These are phyloP conservation scores for Hericium rajendrae DNA, from an alignment of 768 basidiomycete genomes.

Conservation along the genomic window DNA sequence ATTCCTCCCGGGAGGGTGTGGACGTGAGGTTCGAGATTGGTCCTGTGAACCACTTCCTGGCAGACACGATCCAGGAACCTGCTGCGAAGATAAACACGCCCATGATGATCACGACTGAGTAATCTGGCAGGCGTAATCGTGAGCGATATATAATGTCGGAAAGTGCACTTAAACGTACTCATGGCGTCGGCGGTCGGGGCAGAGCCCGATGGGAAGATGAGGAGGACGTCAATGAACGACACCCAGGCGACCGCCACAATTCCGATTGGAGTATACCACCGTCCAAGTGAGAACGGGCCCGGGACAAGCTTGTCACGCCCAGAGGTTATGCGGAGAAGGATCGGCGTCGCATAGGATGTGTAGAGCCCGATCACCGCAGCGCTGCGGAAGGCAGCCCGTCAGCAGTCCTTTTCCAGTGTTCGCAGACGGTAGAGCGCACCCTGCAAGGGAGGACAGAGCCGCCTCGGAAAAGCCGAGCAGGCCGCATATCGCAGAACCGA, in stretches of 20 bases:
- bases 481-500: constrained; percentile 44
- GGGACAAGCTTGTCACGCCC: constrained; percentile 48
- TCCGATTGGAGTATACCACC: constrained; percentile 52
- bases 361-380: constrained; percentile 67
- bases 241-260: constrained; percentile 59
- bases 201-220: constrained; percentile 32
- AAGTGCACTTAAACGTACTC: constrained; percentile 9
- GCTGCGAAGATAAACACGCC: constrained; percentile 57
- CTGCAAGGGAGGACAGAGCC: constrained; percentile 57
- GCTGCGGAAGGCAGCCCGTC: constrained; percentile 23
- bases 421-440: constrained; percentile 29
- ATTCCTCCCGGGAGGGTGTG: neutral
- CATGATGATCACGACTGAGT: constrained; percentile 57
- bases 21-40: constrained; percentile 37
- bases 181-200: constrained; percentile 4
- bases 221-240: constrained; percentile 45
- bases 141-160: neutral
- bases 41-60: constrained; percentile 62
- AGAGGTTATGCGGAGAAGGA: constrained; percentile 63
- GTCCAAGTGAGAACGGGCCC: constrained; percentile 53
- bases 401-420: too few species aligned
- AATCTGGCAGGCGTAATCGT: constrained; percentile 34
- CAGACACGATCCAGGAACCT: constrained; percentile 55
- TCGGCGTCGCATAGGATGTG: constrained; percentile 55
- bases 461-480: constrained; percentile 56